Conservation (phyloP, 208 protist genomes). For the Crithidia brevicula region DNA sequence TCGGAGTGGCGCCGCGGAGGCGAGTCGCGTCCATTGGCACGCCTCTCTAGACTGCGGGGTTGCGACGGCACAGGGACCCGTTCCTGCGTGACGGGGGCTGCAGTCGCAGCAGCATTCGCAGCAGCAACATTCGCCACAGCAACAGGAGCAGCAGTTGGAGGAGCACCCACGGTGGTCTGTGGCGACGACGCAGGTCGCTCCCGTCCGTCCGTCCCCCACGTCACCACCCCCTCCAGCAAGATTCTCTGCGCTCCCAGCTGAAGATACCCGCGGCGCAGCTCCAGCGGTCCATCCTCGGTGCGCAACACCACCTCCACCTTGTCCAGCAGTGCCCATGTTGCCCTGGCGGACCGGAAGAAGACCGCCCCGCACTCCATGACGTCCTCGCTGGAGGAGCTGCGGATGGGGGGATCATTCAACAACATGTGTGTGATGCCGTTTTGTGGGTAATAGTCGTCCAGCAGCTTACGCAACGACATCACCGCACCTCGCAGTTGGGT, state of each 20-base stretch:
- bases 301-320: slow-evolving; percentile 21
- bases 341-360: slow-evolving; percentile 22
- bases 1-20: not conserved
- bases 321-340: slow-evolving; percentile 26
- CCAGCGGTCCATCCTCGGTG: slow-evolving; percentile 30
- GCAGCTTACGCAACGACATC: slow-evolving; percentile 25
- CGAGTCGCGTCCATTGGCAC: too few species aligned
- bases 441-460: slow-evolving; percentile 31
- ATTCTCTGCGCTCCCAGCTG: slow-evolving; percentile 44
- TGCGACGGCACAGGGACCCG: too few species aligned
- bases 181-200: not conserved
- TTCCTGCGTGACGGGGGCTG: too few species aligned
- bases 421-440: slow-evolving; percentile 26
- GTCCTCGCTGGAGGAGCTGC: slow-evolving; percentile 20
- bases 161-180: not conserved
- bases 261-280: slow-evolving; percentile 62
- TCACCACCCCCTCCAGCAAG: slow-evolving; percentile 62
- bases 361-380: slow-evolving; percentile 31
- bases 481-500: slow-evolving; percentile 3
- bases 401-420: slow-evolving; percentile 14
- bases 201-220: slow-evolving; percentile 15
- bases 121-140: too few species aligned
- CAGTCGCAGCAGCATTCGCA: not conserved
- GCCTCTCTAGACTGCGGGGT: too few species aligned
- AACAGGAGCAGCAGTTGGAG: too few species aligned